Conservation (phyloP, 140 eudicot genomes). For the Flaveria floridana region DNA sequence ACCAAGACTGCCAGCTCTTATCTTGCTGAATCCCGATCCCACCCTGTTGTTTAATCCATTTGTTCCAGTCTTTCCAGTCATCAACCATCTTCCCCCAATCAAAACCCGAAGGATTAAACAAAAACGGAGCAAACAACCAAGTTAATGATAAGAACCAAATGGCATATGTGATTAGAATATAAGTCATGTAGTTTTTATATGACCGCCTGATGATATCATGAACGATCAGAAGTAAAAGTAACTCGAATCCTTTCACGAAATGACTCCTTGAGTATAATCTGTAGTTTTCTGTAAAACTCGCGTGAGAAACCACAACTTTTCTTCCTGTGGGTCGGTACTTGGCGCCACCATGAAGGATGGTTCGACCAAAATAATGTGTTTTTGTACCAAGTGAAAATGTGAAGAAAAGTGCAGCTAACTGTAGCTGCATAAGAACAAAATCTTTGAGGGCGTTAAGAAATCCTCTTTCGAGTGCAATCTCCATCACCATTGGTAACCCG, state of each 20-base stretch:
- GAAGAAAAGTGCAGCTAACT: conserved; percentile 98
- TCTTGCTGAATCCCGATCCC: conserved; percentile 91
- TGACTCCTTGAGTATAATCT: conserved; percentile 90
- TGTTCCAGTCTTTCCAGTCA: conserved; percentile 97
- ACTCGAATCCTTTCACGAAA: conserved; percentile 89
- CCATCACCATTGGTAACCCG: conserved; percentile 96
- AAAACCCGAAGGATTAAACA: conserved; percentile 90
- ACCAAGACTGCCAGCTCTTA: conserved; percentile 99
- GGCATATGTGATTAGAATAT: conserved; percentile 64
- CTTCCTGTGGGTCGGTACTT: conserved; percentile 90
- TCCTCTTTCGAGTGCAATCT: conserved; percentile 82
- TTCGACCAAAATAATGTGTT: conserved; percentile 84
- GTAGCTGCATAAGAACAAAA: conserved; percentile 92
- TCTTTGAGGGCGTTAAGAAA: conserved; percentile 79
- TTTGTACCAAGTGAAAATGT: conserved; percentile 90
- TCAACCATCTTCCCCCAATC: conserved; percentile 90
- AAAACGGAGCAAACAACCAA: conserved; percentile 92
- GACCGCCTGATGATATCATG: conserved; percentile 66
- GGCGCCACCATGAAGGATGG: conserved; percentile 95
- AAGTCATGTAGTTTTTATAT: conserved; percentile 63
- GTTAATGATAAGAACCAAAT: conserved; percentile 87
- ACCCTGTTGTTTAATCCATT: conserved; percentile 93
- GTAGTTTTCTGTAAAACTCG: conserved; percentile 83
- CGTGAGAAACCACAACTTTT: conserved; percentile 80
- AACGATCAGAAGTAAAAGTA: conserved; percentile 62